These are phyloP conservation scores for Ganoderma leucocontextum DNA, from an alignment of 1,284 basidiomycete genomes.

Conservation along the genomic window DNA sequence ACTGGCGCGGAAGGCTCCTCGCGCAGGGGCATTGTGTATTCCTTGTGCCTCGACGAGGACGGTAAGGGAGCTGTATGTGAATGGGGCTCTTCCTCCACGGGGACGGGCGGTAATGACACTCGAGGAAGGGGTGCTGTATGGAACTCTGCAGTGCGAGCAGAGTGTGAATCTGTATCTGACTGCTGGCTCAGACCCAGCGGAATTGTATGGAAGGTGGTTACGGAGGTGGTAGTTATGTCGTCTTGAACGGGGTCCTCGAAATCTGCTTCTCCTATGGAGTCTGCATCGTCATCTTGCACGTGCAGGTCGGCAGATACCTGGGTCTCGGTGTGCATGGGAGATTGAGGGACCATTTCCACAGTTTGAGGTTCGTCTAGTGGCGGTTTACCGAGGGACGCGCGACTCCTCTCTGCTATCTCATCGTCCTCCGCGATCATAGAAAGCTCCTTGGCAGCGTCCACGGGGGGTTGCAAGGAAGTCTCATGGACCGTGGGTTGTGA, in stretches of 20 bases:
- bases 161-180: conserved; percentile 12
- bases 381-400: conserved; percentile 22
- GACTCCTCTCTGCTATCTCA: conserved; percentile 51
- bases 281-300: conserved; percentile 11
- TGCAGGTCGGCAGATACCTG: neutral
- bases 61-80: conserved; percentile 44
- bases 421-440: conserved; percentile 80
- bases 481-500: neutral
- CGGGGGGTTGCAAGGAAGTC: conserved; percentile 10
- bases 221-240: conserved; percentile 30
- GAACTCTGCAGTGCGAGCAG: conserved; percentile 19
- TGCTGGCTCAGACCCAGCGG: conserved; percentile 42
- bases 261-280: conserved; percentile 12
- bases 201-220: conserved; percentile 49
- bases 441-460: conserved; percentile 48
- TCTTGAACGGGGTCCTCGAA: conserved; percentile 21
- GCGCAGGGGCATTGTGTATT: conserved; percentile 40
- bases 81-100: conserved; percentile 26
- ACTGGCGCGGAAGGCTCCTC: conserved; percentile 34
- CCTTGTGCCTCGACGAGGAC: conserved; percentile 25
- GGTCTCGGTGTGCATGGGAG: neutral
- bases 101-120: conserved; percentile 25
- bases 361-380: neutral
- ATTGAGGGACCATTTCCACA: neutral
- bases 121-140: conserved; percentile 31